Base-by-base conservation (phyloP, 2,329 filamentous ascomycete species). In the Nannizzia gypsea region DNA sequence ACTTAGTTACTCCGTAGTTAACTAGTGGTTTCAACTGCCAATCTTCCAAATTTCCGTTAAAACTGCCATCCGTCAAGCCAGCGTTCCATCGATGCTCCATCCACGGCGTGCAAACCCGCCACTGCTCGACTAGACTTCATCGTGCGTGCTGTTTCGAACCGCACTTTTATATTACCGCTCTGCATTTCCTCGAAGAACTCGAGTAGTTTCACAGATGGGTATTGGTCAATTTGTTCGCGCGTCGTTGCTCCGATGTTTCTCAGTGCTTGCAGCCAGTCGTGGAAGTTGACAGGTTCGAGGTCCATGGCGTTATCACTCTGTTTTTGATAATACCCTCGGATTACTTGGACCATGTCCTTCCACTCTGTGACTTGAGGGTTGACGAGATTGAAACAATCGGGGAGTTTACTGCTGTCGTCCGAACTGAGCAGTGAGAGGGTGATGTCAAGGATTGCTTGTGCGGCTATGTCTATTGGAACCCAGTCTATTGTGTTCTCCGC, bases 401-500 rank as follows among this genome's bases (percentile, higher is more conserved):
- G 48, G n/a, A 17, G 22, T 3, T 9, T 28, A 20, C 28, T 52
- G 48, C 22, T 28, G 22, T 22, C 28, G 28, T 52, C 48, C 22
- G 48, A 3, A 20, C 3, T 52, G 48, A 13, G 22, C 4, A 22
- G 22, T 28, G 48, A 22, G 28, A 22, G 13, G 48, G 48, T 24
- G 28, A 52, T 22, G 1, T 52, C 22, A 52, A 52, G 22, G 28
- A 52, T 5, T 22, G 28, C 28, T 13, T 52, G 22, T 20, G 48
- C 4, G n/a, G 28, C 22, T 52, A 52, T 24, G n/a, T 8, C 48
- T 52, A 80, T 72, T 0, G 81, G 80, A 1, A 79, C 72, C 82
- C 82, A 84, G 66, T 83, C 80, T 1, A 83, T 72, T 8, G 22
- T 22, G 0, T 67, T 67, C 2, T 75, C 67, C 1, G 65, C 62